Base-by-base conservation (phyloP, 2,329 filamentous ascomycete species). In the Calonectria naviculata region DNA sequence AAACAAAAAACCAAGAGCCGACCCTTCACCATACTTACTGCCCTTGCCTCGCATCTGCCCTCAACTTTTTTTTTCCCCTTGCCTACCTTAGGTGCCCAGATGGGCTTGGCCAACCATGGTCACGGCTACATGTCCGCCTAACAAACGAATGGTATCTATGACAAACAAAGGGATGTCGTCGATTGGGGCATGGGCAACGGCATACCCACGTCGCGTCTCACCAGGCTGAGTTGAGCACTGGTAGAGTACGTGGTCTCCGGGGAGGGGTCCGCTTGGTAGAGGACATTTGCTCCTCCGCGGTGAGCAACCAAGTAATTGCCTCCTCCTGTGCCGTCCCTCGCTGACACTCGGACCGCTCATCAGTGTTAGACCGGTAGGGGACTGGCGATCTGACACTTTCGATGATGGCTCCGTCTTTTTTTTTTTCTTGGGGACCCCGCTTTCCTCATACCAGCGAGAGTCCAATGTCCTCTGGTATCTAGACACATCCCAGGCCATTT, bases 1-100 rank as follows among this genome's bases (percentile, higher is more conserved):
- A 75, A 71, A 60, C 52, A 72, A 72, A 76, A 75, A 71, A 60
- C 52, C 34, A 38, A 26, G 67, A 46, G 63, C 64, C 70, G 73
- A 68, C 58, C 60, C 62, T 66, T 63, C 34, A 58, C 38, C 31
- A 58, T 58, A 44, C 63, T 42, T 42, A 56, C 58, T 66, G 28
- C 41, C 19, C 63, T 42, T 41, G 29, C 56, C 62, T 65, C 52
- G 31, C 29, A 34, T 61, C 61, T 60, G 46, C 44, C 49, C 67
- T 52, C 63, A 26, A 42, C 52, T 58, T 63, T 52, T 64, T 44
- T 28, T 29, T 24, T 46, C 36, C 42, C 52, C 63, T 65, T 36
- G 29, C 15, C 68, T 70, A 68, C 68, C 54, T 70, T n/a, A n/a
- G n/a, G n/a, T n/a, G 66, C 63, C 63, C 56, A 70, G 63, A 54